These are phyloP conservation scores for Trichoderma breve DNA, from an alignment of 2,329 filamentous ascomycete species.

Conservation along the genomic window DNA sequence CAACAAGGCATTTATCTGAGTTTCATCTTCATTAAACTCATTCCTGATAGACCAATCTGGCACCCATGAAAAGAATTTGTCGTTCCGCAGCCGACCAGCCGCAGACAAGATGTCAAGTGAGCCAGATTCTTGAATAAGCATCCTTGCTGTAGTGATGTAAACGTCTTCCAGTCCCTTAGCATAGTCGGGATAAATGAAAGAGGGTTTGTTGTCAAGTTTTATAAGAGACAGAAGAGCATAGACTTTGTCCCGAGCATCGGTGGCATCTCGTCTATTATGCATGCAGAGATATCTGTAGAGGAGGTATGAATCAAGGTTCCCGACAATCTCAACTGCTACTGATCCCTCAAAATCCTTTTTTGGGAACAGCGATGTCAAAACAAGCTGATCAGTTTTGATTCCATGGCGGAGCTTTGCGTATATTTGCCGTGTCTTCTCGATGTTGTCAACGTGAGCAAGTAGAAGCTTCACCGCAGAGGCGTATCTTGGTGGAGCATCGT, in stretches of 20 bases:
- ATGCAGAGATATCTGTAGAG: slow-evolving; percentile 1
- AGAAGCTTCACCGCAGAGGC: background rate
- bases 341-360: background rate
- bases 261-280: background rate
- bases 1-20: background rate
- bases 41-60: background rate
- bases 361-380: background rate
- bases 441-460: background rate
- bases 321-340: background rate
- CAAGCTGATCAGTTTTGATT: background rate
- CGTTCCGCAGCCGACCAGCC: background rate
- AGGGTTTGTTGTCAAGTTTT: background rate
- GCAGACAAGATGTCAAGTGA: background rate
- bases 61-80: background rate
- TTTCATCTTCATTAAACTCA: background rate
- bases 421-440: background rate
- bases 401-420: background rate
- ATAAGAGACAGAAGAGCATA: background rate
- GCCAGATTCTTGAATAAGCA: background rate
- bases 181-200: background rate
- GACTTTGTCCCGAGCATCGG: background rate
- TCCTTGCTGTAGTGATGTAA: background rate
- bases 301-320: background rate
- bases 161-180: background rate
- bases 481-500: background rate